Conservation (phyloP, 2,329 filamentous ascomycete species). For the Neophaeococcomyces aloes region DNA sequence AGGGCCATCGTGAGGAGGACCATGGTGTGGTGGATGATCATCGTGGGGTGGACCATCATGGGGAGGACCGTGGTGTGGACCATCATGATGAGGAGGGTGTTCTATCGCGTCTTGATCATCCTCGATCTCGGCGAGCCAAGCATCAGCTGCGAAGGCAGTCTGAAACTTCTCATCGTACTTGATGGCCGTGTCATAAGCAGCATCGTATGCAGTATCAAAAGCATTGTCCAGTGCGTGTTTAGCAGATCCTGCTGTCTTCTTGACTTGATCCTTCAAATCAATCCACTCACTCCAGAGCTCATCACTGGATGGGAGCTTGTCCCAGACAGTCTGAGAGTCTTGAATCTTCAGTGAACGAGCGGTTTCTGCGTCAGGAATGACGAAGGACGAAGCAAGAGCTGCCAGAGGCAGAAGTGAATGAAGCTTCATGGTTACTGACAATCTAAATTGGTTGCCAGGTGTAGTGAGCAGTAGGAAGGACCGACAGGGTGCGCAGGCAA, state of each 20-base stretch:
- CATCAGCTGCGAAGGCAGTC: conserved; percentile 37
- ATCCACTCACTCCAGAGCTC: conserved; percentile 23
- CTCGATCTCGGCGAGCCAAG: conserved; percentile 33
- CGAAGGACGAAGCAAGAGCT: conserved; percentile 18
- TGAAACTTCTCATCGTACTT: conserved; percentile 33
- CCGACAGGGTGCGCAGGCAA: conserved; percentile 3
- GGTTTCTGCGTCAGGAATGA: conserved; percentile 21
- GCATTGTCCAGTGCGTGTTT: conserved; percentile 36
- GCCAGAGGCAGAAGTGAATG: conserved; percentile 17
- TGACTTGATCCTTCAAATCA: conserved; percentile 22
- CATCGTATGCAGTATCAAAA: conserved; percentile 31
- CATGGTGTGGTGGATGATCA: conserved; percentile 25
- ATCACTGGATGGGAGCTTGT: conserved; percentile 14
- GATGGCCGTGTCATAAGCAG: no score
- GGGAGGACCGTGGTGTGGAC: conserved; percentile 22
- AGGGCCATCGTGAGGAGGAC: no score
- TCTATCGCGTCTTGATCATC: conserved; percentile 10
- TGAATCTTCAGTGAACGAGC: conserved; percentile 17
- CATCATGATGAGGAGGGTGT: conserved; percentile 11
- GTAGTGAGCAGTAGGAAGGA: conserved; percentile 5
- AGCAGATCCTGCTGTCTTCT: conserved; percentile 33
- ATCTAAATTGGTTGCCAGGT: neutral
- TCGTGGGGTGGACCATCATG: conserved; percentile 27
- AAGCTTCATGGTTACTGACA: conserved; percentile 15
- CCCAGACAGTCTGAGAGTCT: conserved; percentile 18